Evolutionary conservation across 495 filamentous ascomycete genomes (phyloP), one percentile per base, ranked within the genome.

Genomic region (Penicillium salamii): DNA sequence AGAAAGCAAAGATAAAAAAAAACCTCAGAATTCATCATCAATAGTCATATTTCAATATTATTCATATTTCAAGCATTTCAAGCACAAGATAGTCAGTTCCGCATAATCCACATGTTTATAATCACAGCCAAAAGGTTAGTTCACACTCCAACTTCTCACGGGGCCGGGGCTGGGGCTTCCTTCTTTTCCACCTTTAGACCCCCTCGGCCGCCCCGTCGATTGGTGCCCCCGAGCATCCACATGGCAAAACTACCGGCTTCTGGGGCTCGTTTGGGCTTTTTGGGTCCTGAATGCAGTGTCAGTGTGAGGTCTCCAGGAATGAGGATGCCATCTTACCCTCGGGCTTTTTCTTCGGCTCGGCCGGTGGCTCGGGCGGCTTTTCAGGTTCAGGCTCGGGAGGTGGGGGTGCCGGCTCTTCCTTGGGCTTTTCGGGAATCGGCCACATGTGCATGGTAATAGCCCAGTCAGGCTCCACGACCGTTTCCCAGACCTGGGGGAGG

Each of bases 371-470:
- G 8, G 50, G 33, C 12, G 49, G 53, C 19, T 63, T 63, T 33
- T 54, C 52, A 1, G 65, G 54, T 14, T 58, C 52, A 3, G 66
- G 51, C 31, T 60, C 63, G 24, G 63, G 49, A 6, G 61, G 58
- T n/a, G n/a, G n/a, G 17, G 65, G 60, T 14, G 75, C 68, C 33
- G 73, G 72, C 7, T 69, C 62, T 13, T 64, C 63, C 40, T 73
- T 73, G 12, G 75, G 73, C 44, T 77, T 76, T 54, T 85, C 84
- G 4, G 80, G 82, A 76, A 96, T 87, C 5, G 92, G 91, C 91
- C 91, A 97, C 90, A 96, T 93, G 54, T 95, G 88, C 92, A 96
- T 96, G 3, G 85, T 91, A 58, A 97, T 86, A 32, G 80, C 76
- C 89, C 89, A 95, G 63, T 91, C 89, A 5, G 90, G 90, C 67